Conservation (phyloP, 768 basidiomycete species). For the Lentinula detonsa region DNA sequence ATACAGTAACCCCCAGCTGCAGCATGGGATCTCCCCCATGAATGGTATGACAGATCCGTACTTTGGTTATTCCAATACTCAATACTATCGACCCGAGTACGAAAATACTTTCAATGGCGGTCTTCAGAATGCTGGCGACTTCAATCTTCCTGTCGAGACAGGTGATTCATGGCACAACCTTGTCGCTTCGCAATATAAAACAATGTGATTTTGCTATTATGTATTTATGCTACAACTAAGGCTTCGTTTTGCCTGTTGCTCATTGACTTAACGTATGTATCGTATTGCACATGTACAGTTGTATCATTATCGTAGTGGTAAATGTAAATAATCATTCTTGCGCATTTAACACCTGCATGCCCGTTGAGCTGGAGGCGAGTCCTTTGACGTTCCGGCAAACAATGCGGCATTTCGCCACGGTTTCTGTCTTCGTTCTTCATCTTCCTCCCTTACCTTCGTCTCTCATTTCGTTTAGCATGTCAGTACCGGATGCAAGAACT, state of each 20-base stretch:
- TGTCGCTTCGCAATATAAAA: slow-evolving; percentile 1
- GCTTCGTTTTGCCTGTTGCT: neutral
- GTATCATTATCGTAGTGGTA: neutral
- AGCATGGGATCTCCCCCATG: slow-evolving; percentile 18
- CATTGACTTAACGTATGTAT: neutral
- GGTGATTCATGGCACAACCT: slow-evolving; percentile 36
- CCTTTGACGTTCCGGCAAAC: neutral
- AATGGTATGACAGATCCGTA: slow-evolving; percentile 23
- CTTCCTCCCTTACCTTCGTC: neutral
- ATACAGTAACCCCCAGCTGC: slow-evolving; percentile 8
- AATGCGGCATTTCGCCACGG: neutral
- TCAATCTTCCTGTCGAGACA: slow-evolving; percentile 24
- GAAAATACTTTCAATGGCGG: slow-evolving; percentile 11
- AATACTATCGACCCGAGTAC: slow-evolving; percentile 20
- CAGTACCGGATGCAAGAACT: slow-evolving; percentile 62
- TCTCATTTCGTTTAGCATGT: slow-evolving; percentile 18
- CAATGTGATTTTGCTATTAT: slow-evolving; percentile 1
- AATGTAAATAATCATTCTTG: neutral
- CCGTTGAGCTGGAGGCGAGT: no score
- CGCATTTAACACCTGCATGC: neutral
- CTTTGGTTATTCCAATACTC: slow-evolving; percentile 22
- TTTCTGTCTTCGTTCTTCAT: neutral
- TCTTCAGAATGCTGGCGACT: slow-evolving; percentile 3
- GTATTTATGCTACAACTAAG: neutral
- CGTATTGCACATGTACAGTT: neutral